Conservation (phyloP, 2,329 filamentous ascomycete genomes). For the Pyricularia sp. region DNA sequence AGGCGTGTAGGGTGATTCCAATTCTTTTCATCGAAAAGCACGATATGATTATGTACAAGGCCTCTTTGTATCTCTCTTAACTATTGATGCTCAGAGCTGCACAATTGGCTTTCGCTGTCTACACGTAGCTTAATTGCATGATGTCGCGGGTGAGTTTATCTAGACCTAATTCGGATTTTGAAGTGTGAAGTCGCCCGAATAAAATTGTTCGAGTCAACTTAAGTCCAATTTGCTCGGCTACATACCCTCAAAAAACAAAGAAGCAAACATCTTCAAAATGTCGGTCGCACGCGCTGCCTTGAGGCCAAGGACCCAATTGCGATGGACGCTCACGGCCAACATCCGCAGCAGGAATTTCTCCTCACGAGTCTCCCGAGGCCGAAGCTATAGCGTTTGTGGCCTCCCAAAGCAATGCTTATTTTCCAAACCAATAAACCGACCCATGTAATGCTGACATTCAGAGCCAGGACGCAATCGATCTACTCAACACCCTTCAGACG, state of each 20-base stretch:
- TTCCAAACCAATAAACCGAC: background rate
- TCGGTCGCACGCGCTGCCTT: background rate
- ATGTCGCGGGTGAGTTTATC: background rate
- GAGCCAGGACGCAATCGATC: slow-evolving; percentile 68
- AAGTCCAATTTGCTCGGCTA: background rate
- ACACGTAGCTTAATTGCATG: background rate
- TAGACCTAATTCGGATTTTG: background rate
- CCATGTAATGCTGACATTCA: background rate
- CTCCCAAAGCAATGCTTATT: background rate
- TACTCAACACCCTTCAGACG: slow-evolving; percentile 84
- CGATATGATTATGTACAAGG: no score
- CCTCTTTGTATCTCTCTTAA: no score
- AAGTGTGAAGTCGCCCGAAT: background rate
- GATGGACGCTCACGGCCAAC: background rate
- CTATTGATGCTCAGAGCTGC: no score
- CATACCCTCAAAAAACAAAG: background rate
- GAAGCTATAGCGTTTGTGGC: background rate
- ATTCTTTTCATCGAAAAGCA: no score
- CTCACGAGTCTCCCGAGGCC: background rate
- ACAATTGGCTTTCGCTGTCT: no score
- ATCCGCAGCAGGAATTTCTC: background rate
- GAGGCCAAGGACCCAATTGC: background rate
- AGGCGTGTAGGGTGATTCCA: no score
- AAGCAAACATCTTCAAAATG: background rate
- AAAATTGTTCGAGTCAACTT: background rate